Conservation (phyloP, 805 yeast species). For the Millerozyma miso region DNA sequence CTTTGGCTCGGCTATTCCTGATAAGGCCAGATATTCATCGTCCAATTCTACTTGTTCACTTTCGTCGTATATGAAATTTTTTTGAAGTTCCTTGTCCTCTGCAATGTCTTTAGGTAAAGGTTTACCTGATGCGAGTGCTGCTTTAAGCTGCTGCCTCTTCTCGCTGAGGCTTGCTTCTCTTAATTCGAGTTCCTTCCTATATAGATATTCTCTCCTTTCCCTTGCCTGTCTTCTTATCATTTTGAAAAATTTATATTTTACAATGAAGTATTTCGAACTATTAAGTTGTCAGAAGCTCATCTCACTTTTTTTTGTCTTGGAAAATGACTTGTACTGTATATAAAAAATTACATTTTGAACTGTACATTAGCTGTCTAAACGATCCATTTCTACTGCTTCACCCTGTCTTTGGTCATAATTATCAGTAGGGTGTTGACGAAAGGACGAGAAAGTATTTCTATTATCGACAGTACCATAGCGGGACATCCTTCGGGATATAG, state of each 20-base stretch:
- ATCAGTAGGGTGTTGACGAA: background rate
- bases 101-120: conserved; percentile 86
- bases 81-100: conserved; percentile 77
- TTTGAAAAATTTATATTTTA: background rate
- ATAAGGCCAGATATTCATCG: conserved; percentile 84
- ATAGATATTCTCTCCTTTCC: conserved; percentile 91
- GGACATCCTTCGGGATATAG: conserved; percentile 7
- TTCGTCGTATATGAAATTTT: conserved; percentile 84
- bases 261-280: background rate
- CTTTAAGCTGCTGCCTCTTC: conserved; percentile 80
- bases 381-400: background rate
- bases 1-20: conserved; percentile 89
- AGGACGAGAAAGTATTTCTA: background rate
- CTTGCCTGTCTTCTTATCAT: conserved; percentile 91
- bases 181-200: conserved; percentile 80
- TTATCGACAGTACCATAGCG: background rate
- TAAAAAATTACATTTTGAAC: background rate
- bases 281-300: background rate
- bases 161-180: conserved; percentile 85
- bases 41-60: conserved; percentile 66
- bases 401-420: background rate
- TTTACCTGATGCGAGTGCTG: conserved; percentile 88
- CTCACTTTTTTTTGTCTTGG: background rate
- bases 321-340: background rate
- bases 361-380: background rate